Evolutionary conservation across 441 rosid genomes (phyloP).

Genomic region (Pelargonium myrrhifolium): DNA sequence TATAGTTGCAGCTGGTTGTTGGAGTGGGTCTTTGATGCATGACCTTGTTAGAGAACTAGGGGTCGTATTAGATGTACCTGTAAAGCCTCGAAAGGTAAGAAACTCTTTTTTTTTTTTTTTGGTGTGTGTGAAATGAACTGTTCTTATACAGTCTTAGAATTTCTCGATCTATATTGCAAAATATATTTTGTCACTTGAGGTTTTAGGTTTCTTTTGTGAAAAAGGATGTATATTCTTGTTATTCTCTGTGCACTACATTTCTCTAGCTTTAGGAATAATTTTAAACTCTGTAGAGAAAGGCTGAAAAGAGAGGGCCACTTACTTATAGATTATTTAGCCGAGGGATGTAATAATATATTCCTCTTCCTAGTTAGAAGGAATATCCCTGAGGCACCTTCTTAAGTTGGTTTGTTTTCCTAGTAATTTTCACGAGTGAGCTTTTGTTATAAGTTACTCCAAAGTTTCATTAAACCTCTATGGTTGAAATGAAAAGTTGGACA

Average conservation of each 20-base stretch:
- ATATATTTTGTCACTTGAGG: not conserved
- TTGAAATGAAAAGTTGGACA: slow-evolving; percentile 1
- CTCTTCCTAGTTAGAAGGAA: not conserved
- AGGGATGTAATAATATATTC: not conserved
- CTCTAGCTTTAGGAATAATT: not conserved
- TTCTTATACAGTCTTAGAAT: not conserved
- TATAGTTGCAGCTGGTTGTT: slow-evolving; percentile 83
- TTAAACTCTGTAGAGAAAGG: not conserved
- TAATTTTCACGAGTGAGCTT: not conserved
- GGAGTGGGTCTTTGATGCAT: slow-evolving; percentile 73
- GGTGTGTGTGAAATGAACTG: slow-evolving; percentile 6
- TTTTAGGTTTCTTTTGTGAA: not conserved
- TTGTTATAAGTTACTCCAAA: not conserved
- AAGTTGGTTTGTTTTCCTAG: not conserved
- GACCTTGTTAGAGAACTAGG: slow-evolving; percentile 46
- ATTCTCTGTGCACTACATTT: not conserved
- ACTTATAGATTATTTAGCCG: not conserved
- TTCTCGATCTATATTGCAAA: not conserved
- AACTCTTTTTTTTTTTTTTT: slow-evolving; percentile 4
- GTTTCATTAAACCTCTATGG: not conserved
- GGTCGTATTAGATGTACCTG: slow-evolving; percentile 46
- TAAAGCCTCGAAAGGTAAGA: slow-evolving; percentile 82
- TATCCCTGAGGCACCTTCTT: not conserved
- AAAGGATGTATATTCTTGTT: not conserved
- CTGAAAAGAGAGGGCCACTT: not conserved